Evolutionary conservation across 1,284 basidiomycete genomes (phyloP).

Genomic region (Anthracocystis panici-leucophaei): DNA sequence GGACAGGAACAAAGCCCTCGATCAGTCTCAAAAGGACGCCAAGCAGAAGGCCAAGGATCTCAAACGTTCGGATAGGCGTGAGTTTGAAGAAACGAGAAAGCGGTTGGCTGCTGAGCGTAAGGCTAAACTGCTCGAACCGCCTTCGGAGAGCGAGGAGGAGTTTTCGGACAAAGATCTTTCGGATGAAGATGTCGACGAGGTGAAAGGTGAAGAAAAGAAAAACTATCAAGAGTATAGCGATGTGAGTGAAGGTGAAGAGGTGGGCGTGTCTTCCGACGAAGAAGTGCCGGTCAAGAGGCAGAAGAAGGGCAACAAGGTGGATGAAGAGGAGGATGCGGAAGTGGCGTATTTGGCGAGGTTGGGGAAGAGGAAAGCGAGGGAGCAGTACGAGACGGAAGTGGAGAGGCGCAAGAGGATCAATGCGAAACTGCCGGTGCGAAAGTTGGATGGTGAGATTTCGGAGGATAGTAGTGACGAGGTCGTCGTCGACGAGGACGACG

Average conservation of each 20-base stretch:
- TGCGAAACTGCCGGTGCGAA: conserved; percentile 35
- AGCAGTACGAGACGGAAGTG: conserved; percentile 31
- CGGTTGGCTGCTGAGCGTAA: conserved; percentile 27
- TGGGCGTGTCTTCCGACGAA: conserved; percentile 25
- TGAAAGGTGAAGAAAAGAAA: conserved; percentile 22
- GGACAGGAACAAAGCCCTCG: conserved; percentile 34
- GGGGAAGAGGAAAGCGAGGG: conserved; percentile 44
- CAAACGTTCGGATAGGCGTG: conserved; percentile 24
- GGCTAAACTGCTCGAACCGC: conserved; percentile 81
- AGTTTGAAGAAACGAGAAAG: conserved; percentile 35
- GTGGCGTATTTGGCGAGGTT: conserved; percentile 44
- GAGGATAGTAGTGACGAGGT: conserved; percentile 21
- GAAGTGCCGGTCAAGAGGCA: conserved; percentile 8
- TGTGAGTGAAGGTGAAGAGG: conserved; percentile 47
- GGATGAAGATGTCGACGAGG: conserved; percentile 14
- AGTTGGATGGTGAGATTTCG: conserved; percentile 21
- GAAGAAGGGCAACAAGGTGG: conserved; percentile 18
- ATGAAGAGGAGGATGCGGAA: conserved; percentile 52
- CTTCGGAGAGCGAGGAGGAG: conserved; percentile 20
- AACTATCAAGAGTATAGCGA: conserved; percentile 50
- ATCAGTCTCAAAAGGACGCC: conserved; percentile 39
- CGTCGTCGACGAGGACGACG: conserved; percentile 12
- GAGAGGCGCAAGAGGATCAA: conserved; percentile 41
- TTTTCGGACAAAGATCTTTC: conserved; percentile 16
- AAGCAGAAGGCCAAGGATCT: conserved; percentile 41